phyloP scores from a whole-genome alignment of 2,329 filamentous ascomycete species.

The Cladosporium sp. region DNA sequence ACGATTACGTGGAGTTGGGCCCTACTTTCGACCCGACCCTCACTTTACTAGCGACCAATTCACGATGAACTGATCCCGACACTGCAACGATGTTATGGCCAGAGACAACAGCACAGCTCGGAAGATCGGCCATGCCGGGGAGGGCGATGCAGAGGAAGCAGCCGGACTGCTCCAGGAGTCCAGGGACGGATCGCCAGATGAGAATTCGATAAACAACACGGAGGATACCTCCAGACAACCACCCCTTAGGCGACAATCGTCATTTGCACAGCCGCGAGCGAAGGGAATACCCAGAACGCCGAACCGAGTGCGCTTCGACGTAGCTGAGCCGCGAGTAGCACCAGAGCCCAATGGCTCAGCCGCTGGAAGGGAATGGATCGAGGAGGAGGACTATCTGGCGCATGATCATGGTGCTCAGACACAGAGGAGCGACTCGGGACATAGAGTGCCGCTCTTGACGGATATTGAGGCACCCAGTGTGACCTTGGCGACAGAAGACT shows the following conservation, averaged over 20 bases:
- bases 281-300: constrained; percentile 58
- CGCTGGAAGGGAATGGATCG: constrained; percentile 41
- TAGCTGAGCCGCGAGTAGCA: constrained; percentile 32
- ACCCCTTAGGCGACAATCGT: constrained; percentile 29
- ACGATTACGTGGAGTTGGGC: constrained; percentile 7
- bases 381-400: constrained; percentile 59
- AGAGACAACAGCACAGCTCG: constrained; percentile 26
- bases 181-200: constrained; percentile 24
- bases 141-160: constrained; percentile 24
- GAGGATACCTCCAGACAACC: constrained; percentile 14
- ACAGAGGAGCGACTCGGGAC: constrained; percentile 40
- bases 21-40: neutral
- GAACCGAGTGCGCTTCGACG: constrained; percentile 71
- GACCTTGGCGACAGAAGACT: constrained; percentile 61
- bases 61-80: constrained; percentile 1
- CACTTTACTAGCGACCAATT: neutral
- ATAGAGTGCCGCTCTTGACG: constrained; percentile 68
- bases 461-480: constrained; percentile 78
- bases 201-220: constrained; percentile 20
- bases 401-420: constrained; percentile 34
- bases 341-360: constrained; percentile 21
- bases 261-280: constrained; percentile 44
- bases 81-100: constrained; percentile 34
- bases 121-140: constrained; percentile 20
- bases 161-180: constrained; percentile 26